These are phyloP conservation scores for Amanita pallidorosea DNA, from an alignment of 768 basidiomycete species.

Conservation along the genomic window DNA sequence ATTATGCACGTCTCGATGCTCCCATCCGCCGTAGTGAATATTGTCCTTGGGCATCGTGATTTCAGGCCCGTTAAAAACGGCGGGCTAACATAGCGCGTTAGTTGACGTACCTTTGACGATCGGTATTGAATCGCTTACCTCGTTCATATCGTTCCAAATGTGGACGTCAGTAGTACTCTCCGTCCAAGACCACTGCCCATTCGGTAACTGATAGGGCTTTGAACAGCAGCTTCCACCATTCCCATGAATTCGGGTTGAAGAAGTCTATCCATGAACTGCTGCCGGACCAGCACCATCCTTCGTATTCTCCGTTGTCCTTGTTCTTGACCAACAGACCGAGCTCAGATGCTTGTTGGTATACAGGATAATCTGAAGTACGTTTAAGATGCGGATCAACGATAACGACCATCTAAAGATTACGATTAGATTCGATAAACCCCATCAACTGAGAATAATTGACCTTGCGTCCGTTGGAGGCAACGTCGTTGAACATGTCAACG, in stretches of 20 bases:
- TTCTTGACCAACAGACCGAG: slow-evolving; percentile 76
- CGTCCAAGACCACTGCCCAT: slow-evolving; percentile 62
- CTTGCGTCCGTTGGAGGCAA: slow-evolving; percentile 79
- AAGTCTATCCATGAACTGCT: slow-evolving; percentile 96
- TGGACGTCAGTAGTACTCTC: slow-evolving; percentile 75
- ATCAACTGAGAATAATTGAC: slow-evolving; percentile 23
- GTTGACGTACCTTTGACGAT: background rate
- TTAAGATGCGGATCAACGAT: slow-evolving; percentile 97
- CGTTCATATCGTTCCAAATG: slow-evolving; percentile 99
- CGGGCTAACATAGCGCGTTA: slow-evolving; percentile 39
- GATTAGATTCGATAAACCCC: slow-evolving; percentile 2
- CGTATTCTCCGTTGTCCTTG: slow-evolving; percentile 71
- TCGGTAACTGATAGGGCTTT: slow-evolving; percentile 40
- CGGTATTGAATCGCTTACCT: slow-evolving; percentile 36
- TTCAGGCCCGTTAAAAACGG: slow-evolving; percentile 98
- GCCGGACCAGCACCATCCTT: slow-evolving; percentile 99
- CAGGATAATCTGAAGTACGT: slow-evolving; percentile 66
- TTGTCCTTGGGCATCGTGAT: slow-evolving; percentile 63
- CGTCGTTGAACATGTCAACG: slow-evolving; percentile 84
- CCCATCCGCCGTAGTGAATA: slow-evolving; percentile 91
- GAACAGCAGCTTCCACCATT: slow-evolving; percentile 86
- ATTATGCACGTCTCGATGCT: slow-evolving; percentile 95
- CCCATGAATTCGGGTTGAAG: slow-evolving; percentile 85
- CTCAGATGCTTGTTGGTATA: slow-evolving; percentile 78
- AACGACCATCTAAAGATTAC: slow-evolving; percentile 73